Evolutionary conservation across 148 eudicot species (phyloP), one percentile per base, ranked within the genome.

Genomic region (Vaccinium corymbosum): DNA sequence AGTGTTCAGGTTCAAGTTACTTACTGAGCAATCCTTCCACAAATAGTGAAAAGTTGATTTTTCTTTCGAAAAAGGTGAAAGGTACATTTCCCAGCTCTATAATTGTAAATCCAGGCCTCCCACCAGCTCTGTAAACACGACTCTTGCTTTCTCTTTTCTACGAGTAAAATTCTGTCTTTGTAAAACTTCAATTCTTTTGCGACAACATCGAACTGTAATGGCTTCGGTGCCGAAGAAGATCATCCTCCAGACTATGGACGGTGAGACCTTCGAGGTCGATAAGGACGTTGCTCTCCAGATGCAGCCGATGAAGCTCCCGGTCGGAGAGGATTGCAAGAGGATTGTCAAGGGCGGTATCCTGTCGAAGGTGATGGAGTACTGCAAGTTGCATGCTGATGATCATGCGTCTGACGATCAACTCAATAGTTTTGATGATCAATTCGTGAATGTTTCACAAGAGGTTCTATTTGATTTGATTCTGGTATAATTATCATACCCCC

Each of bases 391-490:
- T 46, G 76, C 59, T 32, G 79, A 80, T 0, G 83, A 80, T 25
- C 78, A 9, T 12, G 83, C 83, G 35, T 2, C 70, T 9, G 79
- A 53, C 15, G 85, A 86, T 7, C 72, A 78, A 4, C 85, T 86
- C 82, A 78, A 78, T 79, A 38, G 71, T 29, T 86, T 86, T 50
- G 87, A 86, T 29, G 14, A 57, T 3, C 85, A 86, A 17, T 86
- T 86, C 13, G 85, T 86, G 82, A 86, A 70, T 7, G 87, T 86
- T 20, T 83, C 78, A 4, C 87, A 86, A 82, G 38, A 12, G n/a
- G 13, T 81, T 3, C 87, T 89, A 50, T 86, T 86, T 38, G 90
- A 89, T 57, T 85, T 89, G 59, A 86, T 89, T 27, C 78, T 86
- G 90, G 90, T 86, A 79, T 66, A 17, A 19, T 6, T 3, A 57